These are phyloP conservation scores for Corymbia calophylla DNA, from an alignment of 441 rosid genomes.

Conservation along the genomic window DNA sequence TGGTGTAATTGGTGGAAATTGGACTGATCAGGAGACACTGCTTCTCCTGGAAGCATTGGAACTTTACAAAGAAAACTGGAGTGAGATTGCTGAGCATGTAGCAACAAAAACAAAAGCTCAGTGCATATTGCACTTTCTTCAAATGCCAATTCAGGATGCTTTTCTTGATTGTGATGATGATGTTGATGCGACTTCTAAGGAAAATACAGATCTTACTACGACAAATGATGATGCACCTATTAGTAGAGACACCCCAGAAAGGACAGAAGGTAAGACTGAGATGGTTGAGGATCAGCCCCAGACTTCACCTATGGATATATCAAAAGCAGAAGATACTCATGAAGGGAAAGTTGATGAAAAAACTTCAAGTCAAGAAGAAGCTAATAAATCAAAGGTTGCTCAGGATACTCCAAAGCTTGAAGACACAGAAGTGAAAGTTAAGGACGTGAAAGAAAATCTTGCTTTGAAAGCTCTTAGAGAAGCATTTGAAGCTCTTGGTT, in stretches of 20 bases:
- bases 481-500: constrained; percentile 88
- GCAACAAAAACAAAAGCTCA: constrained; percentile 95
- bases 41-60: constrained; percentile 97
- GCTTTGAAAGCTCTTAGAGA: constrained; percentile 73
- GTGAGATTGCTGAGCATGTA: constrained; percentile 98
- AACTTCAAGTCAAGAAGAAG: constrained; percentile 26
- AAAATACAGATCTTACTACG: constrained; percentile 28
- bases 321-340: constrained; percentile 43
- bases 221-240: constrained; percentile 29
- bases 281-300: constrained; percentile 35
- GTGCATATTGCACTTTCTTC: constrained; percentile 94
- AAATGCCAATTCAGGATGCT: constrained; percentile 93
- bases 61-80: constrained; percentile 92
- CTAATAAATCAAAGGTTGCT: constrained; percentile 16
- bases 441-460: constrained; percentile 37
- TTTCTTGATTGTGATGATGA: constrained; percentile 49
- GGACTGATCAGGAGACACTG: constrained; percentile 99
- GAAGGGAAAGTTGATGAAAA: constrained; percentile 31
- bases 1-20: constrained; percentile 79
- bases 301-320: constrained; percentile 35
- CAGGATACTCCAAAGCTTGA: constrained; percentile 33
- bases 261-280: constrained; percentile 35
- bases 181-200: constrained; percentile 31
- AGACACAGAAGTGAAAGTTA: constrained; percentile 28
- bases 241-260: constrained; percentile 45